Percentiles rank a stretch among this genome's conserved stretches.
Evolutionary conservation across 1,139 yeast genomes (phyloP).

Genomic region (Yamadazyma buinensis): DNA sequence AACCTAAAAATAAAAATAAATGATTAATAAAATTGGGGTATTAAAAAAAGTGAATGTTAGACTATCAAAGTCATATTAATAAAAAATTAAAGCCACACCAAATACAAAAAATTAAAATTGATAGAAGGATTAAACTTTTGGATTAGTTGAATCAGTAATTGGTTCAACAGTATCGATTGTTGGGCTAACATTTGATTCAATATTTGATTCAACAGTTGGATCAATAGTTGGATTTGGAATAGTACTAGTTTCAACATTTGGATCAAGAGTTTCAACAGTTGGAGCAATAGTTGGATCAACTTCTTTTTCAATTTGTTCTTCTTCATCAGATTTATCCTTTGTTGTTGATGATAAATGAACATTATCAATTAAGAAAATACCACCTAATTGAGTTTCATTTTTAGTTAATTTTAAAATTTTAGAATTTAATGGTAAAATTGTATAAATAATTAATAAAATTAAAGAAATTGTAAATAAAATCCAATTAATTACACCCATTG

Average conservation of each 20-base stretch:
- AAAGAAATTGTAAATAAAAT: slow-evolving; percentile 21
- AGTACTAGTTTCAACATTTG: not conserved
- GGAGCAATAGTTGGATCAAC: not conserved
- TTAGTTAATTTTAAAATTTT: too few relatives aligned
- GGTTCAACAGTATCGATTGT: not conserved
- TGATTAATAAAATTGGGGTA: too few relatives aligned
- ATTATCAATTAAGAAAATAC: slow-evolving; percentile 1
- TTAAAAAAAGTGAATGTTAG: too few relatives aligned
- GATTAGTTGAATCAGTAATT: not conserved
- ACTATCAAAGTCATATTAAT: too few relatives aligned
- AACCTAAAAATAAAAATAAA: too few relatives aligned
- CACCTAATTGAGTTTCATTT: slow-evolving; percentile 2
- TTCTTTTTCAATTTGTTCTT: not conserved
- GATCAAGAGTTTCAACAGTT: slow-evolving; percentile 2
- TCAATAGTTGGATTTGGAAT: not conserved
- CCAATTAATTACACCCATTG: slow-evolving; percentile 29
- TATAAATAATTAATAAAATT: slow-evolving; percentile 18
- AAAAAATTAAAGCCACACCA: too few relatives aligned
- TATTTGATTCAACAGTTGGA: not conserved
- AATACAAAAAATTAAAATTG: too few relatives aligned
- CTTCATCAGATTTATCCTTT: too few relatives aligned
- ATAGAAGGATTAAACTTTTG: too few relatives aligned
- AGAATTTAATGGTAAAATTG: slow-evolving; percentile 18
- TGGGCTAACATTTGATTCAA: not conserved
- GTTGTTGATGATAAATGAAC: not conserved